Base-by-base conservation (phyloP, 2,329 filamentous ascomycete genomes). In the Lizonia empirigonia region DNA sequence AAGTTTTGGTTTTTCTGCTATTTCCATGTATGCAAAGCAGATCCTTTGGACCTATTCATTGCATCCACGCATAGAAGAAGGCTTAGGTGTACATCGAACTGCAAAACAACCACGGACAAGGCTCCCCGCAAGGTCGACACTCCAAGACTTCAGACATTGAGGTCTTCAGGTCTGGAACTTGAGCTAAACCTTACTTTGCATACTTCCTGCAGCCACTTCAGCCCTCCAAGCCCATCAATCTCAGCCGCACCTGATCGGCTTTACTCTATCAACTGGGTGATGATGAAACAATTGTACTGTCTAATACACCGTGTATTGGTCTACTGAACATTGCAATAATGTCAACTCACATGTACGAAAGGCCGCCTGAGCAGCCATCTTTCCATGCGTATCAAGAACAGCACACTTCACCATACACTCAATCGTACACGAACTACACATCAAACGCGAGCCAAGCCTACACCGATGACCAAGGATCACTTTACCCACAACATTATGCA, bases 191-290 rank as follows among this genome's bases (percentile, higher is more conserved):
- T n/a, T n/a, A n/a, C n/a, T 20, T 8, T 16, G 16, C 36, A 19
- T 27, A 15, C 16, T n/a, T 40, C 16, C 37, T 40, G 37, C 37
- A 40, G 37, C 37, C 37, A 40, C 24, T 20, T 40, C 16, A 40
- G 37, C 37, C 37, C 18, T 7, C 18, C 5, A 29, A 30, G 37
- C 37, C 22, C 10, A 20, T 10, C 26, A 40, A 30, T 8, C 13
- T 40, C 26, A 40, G 37, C 26, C 18, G 37, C 26, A 13, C 18
- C 12, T 15, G 18, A 9, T 30, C 13, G 26, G 30, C 18, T 15
- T 16, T 8, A 4, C 6, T 16, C n/a, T 33, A 13, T 18, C n/a
- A 34, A 18, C 16, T 10, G 12, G 15, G 8, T 30, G 27, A 30
- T n/a, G 8, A n/a, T n/a, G 8, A n/a, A 7, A 30, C 15, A 15